Evolutionary conservation across 2,329 filamentous ascomycete species (phyloP).

Genomic region (Penicillium digitatum): DNA sequence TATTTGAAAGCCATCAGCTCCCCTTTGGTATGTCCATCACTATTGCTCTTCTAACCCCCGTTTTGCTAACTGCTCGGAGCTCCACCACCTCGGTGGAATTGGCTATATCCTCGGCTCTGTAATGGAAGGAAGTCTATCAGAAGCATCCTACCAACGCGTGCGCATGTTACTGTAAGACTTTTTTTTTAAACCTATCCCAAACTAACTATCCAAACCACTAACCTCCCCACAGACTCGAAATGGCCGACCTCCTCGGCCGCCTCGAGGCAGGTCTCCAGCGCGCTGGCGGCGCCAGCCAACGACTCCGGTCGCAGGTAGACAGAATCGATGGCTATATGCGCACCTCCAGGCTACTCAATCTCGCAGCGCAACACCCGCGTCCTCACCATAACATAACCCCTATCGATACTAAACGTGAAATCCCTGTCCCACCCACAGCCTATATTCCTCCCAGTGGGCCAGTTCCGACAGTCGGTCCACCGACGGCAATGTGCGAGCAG

Average conservation of each 20-base stretch:
- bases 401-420: constrained; percentile 7
- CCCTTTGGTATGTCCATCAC: constrained; percentile 34
- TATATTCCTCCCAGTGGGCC: constrained; percentile 8
- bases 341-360: constrained; percentile 18
- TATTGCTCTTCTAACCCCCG: neutral
- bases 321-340: constrained; percentile 47
- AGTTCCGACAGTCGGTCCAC: constrained; percentile 1
- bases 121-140: constrained; percentile 45
- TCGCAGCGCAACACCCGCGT: constrained; percentile 3
- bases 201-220: neutral
- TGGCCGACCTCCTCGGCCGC: constrained; percentile 46
- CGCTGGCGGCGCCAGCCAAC: constrained; percentile 39
- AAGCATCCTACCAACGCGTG: constrained; percentile 42
- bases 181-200: neutral
- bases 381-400: constrained; percentile 8
- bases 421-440: constrained; percentile 3
- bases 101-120: constrained; percentile 49
- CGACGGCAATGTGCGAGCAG: constrained; percentile 16
- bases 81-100: constrained; percentile 50
- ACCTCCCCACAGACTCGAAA: constrained; percentile 27
- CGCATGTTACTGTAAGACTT: constrained; percentile 37
- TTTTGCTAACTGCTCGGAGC: constrained; percentile 10
- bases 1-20: constrained; percentile 49
- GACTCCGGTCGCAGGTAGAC: constrained; percentile 41
- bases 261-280: constrained; percentile 44